These are phyloP conservation scores for Plasmodium coatneyi DNA, from an alignment of 169 alveolate species.

Conservation along the genomic window DNA sequence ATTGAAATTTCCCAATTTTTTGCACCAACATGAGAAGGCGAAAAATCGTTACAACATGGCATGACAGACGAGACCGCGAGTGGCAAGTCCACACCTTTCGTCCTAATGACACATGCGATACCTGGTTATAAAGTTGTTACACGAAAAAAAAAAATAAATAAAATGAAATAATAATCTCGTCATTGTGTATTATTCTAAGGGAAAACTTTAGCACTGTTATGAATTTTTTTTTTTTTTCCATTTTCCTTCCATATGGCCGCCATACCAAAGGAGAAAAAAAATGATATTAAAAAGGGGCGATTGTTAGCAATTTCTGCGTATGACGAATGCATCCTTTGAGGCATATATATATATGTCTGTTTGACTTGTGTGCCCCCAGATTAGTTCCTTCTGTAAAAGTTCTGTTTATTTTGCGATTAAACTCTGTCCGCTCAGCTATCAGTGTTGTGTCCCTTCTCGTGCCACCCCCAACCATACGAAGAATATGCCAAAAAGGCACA, in stretches of 20 bases:
- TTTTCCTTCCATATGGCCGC: slow-evolving; percentile 1
- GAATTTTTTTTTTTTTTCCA: slow-evolving; percentile 6
- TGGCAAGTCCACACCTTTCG: background rate
- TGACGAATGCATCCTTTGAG: background rate
- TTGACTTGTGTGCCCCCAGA: background rate
- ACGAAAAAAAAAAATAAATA: background rate
- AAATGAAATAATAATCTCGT: background rate
- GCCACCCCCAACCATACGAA: background rate
- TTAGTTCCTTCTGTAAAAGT: background rate
- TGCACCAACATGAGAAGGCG: background rate
- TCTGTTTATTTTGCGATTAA: background rate
- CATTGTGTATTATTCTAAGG: background rate
- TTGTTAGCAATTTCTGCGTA: background rate
- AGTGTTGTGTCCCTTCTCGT: background rate
- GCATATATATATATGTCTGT: background rate
- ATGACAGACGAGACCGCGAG: background rate
- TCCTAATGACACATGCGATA: background rate
- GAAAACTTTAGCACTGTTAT: background rate
- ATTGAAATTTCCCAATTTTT: background rate
- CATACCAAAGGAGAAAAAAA: background rate
- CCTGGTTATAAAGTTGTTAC: background rate
- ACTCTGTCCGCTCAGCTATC: background rate
- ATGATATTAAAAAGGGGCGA: slow-evolving; percentile 4
- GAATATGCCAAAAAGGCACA: background rate
- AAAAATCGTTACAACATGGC: background rate